Conservation (phyloP, 2,329 filamentous ascomycete genomes). For the Cryphonectria japonica region DNA sequence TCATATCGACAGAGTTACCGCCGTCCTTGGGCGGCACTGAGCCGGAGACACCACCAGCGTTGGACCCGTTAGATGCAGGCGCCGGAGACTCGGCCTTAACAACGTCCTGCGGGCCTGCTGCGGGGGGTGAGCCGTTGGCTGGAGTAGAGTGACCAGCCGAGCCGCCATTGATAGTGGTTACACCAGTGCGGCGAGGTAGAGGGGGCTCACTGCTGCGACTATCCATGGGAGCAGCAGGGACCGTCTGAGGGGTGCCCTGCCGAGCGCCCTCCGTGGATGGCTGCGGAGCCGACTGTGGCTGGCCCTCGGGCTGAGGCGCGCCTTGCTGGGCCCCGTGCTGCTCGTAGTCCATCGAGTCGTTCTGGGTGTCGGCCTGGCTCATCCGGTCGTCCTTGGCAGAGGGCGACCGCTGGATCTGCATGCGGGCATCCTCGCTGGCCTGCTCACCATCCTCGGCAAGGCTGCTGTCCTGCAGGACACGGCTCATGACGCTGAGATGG, state of each 20-base stretch:
- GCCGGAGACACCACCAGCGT: slow-evolving; percentile 29
- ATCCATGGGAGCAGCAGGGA: slow-evolving; percentile 34
- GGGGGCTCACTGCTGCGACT: slow-evolving; percentile 60
- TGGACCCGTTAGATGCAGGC: slow-evolving; percentile 35
- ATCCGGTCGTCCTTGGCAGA: slow-evolving; percentile 59
- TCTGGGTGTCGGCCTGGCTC: slow-evolving; percentile 59
- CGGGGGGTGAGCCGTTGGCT: slow-evolving; percentile 48
- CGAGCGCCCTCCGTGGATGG: neutral
- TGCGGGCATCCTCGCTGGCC: slow-evolving; percentile 42
- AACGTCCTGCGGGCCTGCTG: slow-evolving; percentile 31
- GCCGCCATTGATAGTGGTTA: slow-evolving; percentile 63
- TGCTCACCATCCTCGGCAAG: slow-evolving; percentile 39
- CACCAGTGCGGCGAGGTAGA: slow-evolving; percentile 53
- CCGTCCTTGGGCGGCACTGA: slow-evolving; percentile 26
- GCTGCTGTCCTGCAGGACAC: slow-evolving; percentile 60
- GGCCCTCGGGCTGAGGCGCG: slow-evolving; percentile 41
- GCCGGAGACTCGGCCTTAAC: slow-evolving; percentile 41
- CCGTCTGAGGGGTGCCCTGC: slow-evolving; percentile 30
- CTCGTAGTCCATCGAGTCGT: slow-evolving; percentile 63
- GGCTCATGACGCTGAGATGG: slow-evolving; percentile 64
- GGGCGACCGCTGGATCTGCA: slow-evolving; percentile 40
- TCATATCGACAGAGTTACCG: slow-evolving; percentile 53
- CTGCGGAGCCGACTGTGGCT: slow-evolving; percentile 34
- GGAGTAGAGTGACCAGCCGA: slow-evolving; percentile 54
- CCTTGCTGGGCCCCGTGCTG: slow-evolving; percentile 43